Evolutionary conservation across 2,329 filamentous ascomycete genomes (phyloP).

Genomic region (Ceratocystis alfenasii): DNA sequence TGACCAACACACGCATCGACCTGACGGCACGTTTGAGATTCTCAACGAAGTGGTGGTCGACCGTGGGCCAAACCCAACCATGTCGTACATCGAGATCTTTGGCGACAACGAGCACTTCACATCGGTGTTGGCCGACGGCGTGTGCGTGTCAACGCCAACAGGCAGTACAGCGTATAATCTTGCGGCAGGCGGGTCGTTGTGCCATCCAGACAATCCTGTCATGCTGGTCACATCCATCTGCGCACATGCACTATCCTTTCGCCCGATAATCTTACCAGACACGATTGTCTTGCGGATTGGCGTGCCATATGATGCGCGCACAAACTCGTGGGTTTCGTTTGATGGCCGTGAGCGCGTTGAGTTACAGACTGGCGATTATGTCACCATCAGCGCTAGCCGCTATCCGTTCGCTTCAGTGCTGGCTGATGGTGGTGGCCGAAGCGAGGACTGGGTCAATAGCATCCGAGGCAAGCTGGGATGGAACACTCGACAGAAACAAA

Average conservation of each 20-base stretch:
- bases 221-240: conserved; percentile 92
- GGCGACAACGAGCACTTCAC: conserved; percentile 94
- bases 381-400: conserved; percentile 67
- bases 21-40: conserved; percentile 77
- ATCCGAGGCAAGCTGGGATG: conserved; percentile 68
- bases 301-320: conserved; percentile 86
- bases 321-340: conserved; percentile 92
- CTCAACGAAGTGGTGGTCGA: conserved; percentile 96
- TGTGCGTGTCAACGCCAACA: conserved; percentile 88
- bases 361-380: conserved; percentile 66
- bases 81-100: conserved; percentile 86
- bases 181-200: conserved; percentile 86
- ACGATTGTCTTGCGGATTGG: conserved; percentile 87
- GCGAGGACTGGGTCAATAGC: conserved; percentile 73
- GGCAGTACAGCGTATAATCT: conserved; percentile 94
- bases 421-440: conserved; percentile 48
- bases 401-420: conserved; percentile 72
- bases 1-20: conserved; percentile 71
- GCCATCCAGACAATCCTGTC: conserved; percentile 91
- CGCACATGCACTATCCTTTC: conserved; percentile 86
- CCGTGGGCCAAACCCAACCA: conserved; percentile 82
- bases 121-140: conserved; percentile 80
- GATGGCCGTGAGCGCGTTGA: conserved; percentile 85
- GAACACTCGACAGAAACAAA: conserved; percentile 71
- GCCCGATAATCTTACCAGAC: conserved; percentile 92